These are phyloP conservation scores for Ceratocystis papillata DNA, from an alignment of 2,329 filamentous ascomycete genomes.

Conservation along the genomic window DNA sequence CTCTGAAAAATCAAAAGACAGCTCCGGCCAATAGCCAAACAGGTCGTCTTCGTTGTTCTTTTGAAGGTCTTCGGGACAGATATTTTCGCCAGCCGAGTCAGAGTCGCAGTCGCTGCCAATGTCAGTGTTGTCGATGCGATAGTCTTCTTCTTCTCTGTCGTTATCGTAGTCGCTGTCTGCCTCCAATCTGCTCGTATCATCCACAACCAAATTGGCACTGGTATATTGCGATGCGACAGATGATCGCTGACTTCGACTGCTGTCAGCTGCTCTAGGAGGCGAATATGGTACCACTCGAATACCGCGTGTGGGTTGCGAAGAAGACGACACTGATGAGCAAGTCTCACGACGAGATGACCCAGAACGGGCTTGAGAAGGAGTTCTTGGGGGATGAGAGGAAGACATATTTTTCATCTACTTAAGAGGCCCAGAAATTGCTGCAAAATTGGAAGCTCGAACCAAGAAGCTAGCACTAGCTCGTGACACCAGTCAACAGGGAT, in stretches of 20 bases:
- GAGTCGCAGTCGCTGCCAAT: no score
- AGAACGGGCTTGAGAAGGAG: constrained; percentile 24
- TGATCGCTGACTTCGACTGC: constrained; percentile 26
- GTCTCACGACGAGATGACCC: constrained; percentile 19
- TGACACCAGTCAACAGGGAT: constrained; percentile 11
- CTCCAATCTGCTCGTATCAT: constrained; percentile 15
- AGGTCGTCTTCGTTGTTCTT: constrained; percentile 6
- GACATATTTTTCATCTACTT: constrained; percentile 8
- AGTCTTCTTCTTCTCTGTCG: constrained; percentile 7
- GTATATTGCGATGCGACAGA: constrained; percentile 20
- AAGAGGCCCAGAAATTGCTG: background rate
- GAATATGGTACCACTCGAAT: constrained; percentile 43
- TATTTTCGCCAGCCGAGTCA: background rate
- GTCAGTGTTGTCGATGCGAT: constrained; percentile 5
- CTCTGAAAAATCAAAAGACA: constrained; percentile 24
- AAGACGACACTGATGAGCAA: constrained; percentile 24
- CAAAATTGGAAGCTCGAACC: background rate
- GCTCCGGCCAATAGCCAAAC: background rate
- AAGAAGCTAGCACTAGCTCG: background rate
- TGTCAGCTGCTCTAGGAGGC: constrained; percentile 34
- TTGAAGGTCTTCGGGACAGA: background rate
- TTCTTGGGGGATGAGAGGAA: constrained; percentile 27
- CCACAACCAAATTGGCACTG: constrained; percentile 21
- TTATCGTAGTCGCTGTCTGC: background rate
- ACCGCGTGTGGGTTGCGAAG: constrained; percentile 32